phyloP scores from a whole-genome alignment of 1,139 yeast species.

The Yamadazyma atlantica region DNA sequence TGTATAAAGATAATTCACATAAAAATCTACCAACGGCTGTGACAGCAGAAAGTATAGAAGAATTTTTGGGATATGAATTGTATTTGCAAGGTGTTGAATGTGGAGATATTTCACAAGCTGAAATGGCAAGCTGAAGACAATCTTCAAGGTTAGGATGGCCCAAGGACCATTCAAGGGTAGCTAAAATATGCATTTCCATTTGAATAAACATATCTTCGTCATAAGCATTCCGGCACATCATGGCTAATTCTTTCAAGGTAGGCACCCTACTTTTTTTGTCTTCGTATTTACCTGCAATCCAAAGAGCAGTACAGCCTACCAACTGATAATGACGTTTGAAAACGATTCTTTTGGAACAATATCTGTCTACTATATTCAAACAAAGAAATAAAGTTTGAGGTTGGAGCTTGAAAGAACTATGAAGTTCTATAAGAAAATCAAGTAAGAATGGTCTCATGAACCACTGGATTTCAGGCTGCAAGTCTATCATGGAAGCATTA shows the following conservation, averaged over 20 bases:
- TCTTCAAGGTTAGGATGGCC: constrained; percentile 65
- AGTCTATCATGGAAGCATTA: constrained; percentile 72
- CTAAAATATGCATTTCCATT: constrained; percentile 89
- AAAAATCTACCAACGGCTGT: constrained; percentile 63
- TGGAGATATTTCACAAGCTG: constrained; percentile 23
- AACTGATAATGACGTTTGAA: constrained; percentile 89
- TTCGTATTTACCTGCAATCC: constrained; percentile 94
- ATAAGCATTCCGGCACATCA: constrained; percentile 82
- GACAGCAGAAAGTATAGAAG: constrained; percentile 46
- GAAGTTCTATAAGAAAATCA: constrained; percentile 82
- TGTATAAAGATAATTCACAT: constrained; percentile 75
- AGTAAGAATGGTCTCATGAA: constrained; percentile 86
- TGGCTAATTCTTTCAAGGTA: constrained; percentile 69
- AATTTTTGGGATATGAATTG: constrained; percentile 17
- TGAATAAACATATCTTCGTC: constrained; percentile 89
- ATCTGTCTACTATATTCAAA: constrained; percentile 81
- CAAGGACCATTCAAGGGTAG: constrained; percentile 81
- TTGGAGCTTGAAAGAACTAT: constrained; percentile 70
- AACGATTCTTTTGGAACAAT: constrained; percentile 89
- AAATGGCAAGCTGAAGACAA: constrained; percentile 55
- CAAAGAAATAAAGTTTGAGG: constrained; percentile 81
- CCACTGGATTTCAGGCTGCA: constrained; percentile 93
- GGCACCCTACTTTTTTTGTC: constrained; percentile 87
- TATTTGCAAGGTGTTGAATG: constrained; percentile 34
- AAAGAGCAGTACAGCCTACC: constrained; percentile 88